Base-by-base conservation (phyloP, 2,329 filamentous ascomycete genomes). In the Paramyrothecium sp. region DNA sequence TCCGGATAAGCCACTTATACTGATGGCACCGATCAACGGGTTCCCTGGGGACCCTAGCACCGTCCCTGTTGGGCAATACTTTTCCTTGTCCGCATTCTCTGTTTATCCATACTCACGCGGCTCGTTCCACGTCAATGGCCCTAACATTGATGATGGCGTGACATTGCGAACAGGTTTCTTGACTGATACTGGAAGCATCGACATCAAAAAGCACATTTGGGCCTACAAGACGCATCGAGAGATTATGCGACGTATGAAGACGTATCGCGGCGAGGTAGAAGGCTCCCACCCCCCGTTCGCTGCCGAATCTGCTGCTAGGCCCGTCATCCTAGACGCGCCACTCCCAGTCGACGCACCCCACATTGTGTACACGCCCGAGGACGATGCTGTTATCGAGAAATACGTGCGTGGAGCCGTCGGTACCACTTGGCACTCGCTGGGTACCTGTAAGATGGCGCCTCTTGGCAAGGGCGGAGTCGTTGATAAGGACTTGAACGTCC, bases 141-240 rank as follows among this genome's bases (percentile, higher is more conserved):
- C 3, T 70, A 79, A 20, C 30, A 16, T 53, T 13, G 51, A 41
- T 19, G 51, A 53, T 21, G 3, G 23, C 3, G 23, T 53, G 19
- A 79, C 85, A 56, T 86, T 88, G 59, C 77, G 84, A 54, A 72
- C 78, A 0, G 84, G 84, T 17, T 85, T 79, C 68, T 76, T 88
- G 48, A 76, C 70, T 11, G 79, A 86, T 57, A 62, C 71, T 13
- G 53, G 76, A 20, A 75, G 76, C 3, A 67, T 82, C n/a, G 84
- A 88, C 64, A 53, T 86, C 38, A 81, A 81, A 65, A 82, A 79
- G 62, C 79, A 83, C 21, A 65, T 85, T 16, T 88, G 84, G 84
- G 78, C 74, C 1, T 89, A 88, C 73, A 88, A 88, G 69, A 81
- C 80, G 62, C 76, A 78, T 22, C 81, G 85, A 2, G 84, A 87